Evolutionary conservation across 345 rosid genomes (phyloP).

Genomic region (Hibiscus tridactylites): DNA sequence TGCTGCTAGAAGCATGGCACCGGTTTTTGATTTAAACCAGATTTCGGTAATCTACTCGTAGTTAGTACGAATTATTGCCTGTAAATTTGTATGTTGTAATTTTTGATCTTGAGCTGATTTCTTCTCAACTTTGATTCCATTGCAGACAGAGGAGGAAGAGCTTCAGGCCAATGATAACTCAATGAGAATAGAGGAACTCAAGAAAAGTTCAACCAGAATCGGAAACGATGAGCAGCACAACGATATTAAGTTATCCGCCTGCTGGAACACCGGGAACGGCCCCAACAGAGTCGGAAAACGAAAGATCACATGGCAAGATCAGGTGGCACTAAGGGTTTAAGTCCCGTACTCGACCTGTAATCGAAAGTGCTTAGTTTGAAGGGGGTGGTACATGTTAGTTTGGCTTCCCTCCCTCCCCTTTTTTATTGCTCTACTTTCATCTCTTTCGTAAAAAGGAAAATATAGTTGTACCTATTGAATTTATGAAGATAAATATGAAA

Average conservation of each 20-base stretch:
- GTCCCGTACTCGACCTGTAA: conserved; percentile 5
- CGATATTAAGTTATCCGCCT: conserved; percentile 48
- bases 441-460: conserved; percentile 16
- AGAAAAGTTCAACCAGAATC: conserved; percentile 24
- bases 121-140: background rate
- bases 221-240: conserved; percentile 42
- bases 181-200: conserved; percentile 33
- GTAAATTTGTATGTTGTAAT: background rate
- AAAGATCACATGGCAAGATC: conserved; percentile 96
- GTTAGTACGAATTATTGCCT: background rate
- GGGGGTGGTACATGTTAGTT: conserved; percentile 6
- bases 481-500: conserved; percentile 14
- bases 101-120: conserved; percentile 9
- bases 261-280: conserved; percentile 52
- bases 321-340: conserved; percentile 73
- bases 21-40: conserved; percentile 73
- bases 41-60: conserved; percentile 51
- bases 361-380: conserved; percentile 9
- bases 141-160: conserved; percentile 83
- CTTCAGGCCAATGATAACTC: conserved; percentile 27
- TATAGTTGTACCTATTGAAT: conserved; percentile 14
- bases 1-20: conserved; percentile 20
- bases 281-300: conserved; percentile 60
- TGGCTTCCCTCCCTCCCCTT: background rate
- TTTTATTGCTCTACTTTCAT: background rate